These are phyloP conservation scores for Phytophthora megakarya DNA, from an alignment of 352 stramenopile genomes.

Conservation along the genomic window DNA sequence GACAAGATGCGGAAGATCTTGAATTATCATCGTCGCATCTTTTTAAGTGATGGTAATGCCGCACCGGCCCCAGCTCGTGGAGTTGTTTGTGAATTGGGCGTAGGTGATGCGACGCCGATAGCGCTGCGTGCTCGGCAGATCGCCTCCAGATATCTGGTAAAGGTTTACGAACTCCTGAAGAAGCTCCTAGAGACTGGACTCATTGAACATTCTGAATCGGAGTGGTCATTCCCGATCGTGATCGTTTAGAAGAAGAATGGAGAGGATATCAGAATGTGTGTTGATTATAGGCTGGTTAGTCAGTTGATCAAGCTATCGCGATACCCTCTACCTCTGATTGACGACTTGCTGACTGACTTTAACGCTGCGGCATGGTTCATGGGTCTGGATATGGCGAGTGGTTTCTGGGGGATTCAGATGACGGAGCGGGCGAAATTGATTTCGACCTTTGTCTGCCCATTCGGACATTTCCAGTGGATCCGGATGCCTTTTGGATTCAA, in stretches of 20 bases:
- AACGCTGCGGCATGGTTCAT: neutral
- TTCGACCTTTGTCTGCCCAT: neutral
- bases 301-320: neutral
- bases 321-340: conserved; percentile 3
- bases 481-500: too few species aligned
- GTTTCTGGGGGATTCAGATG: neutral
- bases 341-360: neutral
- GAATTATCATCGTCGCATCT: too few species aligned
- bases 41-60: conserved; percentile 11
- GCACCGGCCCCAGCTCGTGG: neutral
- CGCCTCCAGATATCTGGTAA: too few species aligned
- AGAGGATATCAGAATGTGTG: too few species aligned
- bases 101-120: conserved; percentile 1
- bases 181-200: too few species aligned
- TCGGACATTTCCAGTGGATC: too few species aligned
- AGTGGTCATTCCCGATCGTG: too few species aligned
- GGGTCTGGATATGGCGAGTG: neutral
- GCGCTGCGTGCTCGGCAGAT: too few species aligned
- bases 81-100: conserved; percentile 1
- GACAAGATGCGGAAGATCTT: too few species aligned
- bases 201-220: neutral
- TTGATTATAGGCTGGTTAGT: neutral
- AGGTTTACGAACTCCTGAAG: too few species aligned
- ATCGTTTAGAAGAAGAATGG: too few species aligned
- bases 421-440: neutral